Percentiles rank a stretch among this genome's conserved stretches.
These are phyloP conservation scores for Ophiostoma ulmi DNA, from an alignment of 2,329 filamentous ascomycete species.

Conservation along the genomic window DNA sequence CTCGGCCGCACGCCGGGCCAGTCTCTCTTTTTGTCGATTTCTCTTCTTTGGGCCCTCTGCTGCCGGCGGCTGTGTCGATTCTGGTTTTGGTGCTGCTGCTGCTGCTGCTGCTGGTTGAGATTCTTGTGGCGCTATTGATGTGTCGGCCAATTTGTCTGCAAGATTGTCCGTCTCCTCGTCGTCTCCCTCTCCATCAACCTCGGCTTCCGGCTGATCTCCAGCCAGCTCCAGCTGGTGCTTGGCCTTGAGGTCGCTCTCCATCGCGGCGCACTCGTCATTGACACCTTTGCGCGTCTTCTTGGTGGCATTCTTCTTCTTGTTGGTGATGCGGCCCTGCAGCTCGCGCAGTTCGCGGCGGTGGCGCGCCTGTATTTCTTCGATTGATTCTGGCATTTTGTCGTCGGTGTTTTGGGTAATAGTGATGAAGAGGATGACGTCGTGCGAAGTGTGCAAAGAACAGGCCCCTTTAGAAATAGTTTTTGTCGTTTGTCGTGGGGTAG, in stretches of 20 bases:
- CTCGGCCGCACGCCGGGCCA: constrained; percentile 84
- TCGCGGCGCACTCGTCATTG: constrained; percentile 67
- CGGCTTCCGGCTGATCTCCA: constrained; percentile 25
- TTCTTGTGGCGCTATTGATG: constrained; percentile 22
- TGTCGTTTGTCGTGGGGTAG: constrained; percentile 15
- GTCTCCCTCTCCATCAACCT: constrained; percentile 15
- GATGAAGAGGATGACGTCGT: neutral
- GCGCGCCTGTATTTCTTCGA: constrained; percentile 71
- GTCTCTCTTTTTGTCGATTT: constrained; percentile 84
- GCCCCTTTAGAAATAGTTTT: neutral
- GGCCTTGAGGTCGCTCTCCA: constrained; percentile 63
- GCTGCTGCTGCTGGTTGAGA: neutral
- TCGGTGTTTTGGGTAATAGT: neutral
- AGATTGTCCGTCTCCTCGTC: constrained; percentile 26
- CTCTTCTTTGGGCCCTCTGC: constrained; percentile 45
- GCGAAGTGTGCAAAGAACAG: constrained; percentile 1
- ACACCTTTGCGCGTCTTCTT: constrained; percentile 77
- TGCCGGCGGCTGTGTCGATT: neutral
- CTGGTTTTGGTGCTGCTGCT: neutral
- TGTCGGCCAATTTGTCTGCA: constrained; percentile 19
- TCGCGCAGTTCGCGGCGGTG: constrained; percentile 89
- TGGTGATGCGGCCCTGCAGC: constrained; percentile 76
- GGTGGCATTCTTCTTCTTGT: constrained; percentile 94
- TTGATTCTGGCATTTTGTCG: constrained; percentile 40
- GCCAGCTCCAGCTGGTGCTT: constrained; percentile 59